Evolutionary conservation across 2,329 filamentous ascomycete genomes (phyloP).

Genomic region (Fusarium sp.): DNA sequence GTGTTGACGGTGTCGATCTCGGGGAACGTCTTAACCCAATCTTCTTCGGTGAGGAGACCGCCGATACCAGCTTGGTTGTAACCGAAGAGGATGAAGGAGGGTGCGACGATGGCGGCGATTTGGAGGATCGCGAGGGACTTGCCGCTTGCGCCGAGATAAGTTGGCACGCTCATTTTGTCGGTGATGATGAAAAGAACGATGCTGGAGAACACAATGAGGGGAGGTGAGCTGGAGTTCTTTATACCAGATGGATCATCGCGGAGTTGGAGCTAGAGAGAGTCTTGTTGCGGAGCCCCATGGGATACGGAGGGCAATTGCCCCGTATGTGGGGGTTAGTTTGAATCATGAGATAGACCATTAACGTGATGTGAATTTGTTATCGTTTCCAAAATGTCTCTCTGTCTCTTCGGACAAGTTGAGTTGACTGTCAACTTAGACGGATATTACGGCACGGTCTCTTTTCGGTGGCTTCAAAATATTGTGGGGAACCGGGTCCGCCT

Average conservation of each 20-base stretch:
- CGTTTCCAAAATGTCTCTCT: background rate
- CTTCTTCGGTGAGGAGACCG: constrained; percentile 72
- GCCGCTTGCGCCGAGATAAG: constrained; percentile 53
- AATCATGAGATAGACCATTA: background rate
- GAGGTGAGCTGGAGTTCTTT: background rate
- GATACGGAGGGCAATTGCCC: constrained; percentile 19
- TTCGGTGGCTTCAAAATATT: constrained; percentile 18
- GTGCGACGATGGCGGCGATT: constrained; percentile 57
- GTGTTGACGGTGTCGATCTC: constrained; percentile 64
- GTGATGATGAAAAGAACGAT: background rate
- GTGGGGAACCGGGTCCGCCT: background rate
- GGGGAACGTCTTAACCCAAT: constrained; percentile 67
- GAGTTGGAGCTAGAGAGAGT: constrained; percentile 2
- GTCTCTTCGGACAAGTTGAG: too few relatives aligned
- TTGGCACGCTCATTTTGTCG: constrained; percentile 28
- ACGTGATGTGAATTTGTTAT: background rate
- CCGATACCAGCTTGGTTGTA: constrained; percentile 78
- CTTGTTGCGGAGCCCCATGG: constrained; percentile 39
- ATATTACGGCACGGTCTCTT: constrained; percentile 38
- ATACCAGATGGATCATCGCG: background rate
- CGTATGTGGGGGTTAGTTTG: constrained; percentile 31
- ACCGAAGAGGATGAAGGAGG: constrained; percentile 60
- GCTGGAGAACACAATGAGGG: background rate
- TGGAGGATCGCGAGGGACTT: constrained; percentile 52
- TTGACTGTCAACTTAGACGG: constrained; percentile 2